These are phyloP conservation scores for Paxillus involutus DNA, from an alignment of 768 basidiomycete genomes.

Conservation along the genomic window DNA sequence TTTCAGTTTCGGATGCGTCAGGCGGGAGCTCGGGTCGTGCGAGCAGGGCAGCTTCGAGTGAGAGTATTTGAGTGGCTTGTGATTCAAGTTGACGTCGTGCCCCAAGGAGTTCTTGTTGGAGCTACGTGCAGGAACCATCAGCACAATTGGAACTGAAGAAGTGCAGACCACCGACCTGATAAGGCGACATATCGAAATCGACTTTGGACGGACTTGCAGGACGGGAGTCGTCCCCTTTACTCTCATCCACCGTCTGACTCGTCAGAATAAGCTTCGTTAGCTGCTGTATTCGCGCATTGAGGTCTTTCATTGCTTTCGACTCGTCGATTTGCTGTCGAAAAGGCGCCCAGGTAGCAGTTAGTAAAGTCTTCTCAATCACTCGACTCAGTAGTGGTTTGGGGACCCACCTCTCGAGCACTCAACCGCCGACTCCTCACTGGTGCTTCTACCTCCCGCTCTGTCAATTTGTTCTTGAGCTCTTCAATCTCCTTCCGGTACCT, in stretches of 20 bases:
- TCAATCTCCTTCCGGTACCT: constrained; percentile 95
- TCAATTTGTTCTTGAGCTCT: constrained; percentile 72
- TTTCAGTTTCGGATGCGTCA: constrained; percentile 67
- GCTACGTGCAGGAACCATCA: constrained; percentile 35
- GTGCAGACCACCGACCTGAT: constrained; percentile 52
- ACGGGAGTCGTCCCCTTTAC: constrained; percentile 65
- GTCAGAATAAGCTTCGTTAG: constrained; percentile 84
- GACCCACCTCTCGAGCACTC: constrained; percentile 46
- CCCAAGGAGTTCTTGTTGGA: constrained; percentile 86
- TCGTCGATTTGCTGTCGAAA: constrained; percentile 73
- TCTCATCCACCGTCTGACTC: constrained; percentile 77
- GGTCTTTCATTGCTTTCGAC: constrained; percentile 79
- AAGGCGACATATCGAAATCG: constrained; percentile 87
- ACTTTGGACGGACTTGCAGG: constrained; percentile 85
- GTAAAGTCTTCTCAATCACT: neutral
- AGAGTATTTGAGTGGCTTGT: constrained; percentile 80
- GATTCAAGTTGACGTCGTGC: constrained; percentile 77
- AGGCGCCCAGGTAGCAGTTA: neutral
- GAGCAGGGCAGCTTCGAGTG: constrained; percentile 75
- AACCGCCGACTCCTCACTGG: constrained; percentile 40
- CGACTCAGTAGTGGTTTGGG: neutral
- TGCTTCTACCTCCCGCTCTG: constrained; percentile 68
- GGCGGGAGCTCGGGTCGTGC: constrained; percentile 66
- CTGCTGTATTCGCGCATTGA: constrained; percentile 78
- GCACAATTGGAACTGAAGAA: neutral